phyloP scores from a whole-genome alignment of 768 basidiomycete genomes.

The Tubosaeta sp. region DNA sequence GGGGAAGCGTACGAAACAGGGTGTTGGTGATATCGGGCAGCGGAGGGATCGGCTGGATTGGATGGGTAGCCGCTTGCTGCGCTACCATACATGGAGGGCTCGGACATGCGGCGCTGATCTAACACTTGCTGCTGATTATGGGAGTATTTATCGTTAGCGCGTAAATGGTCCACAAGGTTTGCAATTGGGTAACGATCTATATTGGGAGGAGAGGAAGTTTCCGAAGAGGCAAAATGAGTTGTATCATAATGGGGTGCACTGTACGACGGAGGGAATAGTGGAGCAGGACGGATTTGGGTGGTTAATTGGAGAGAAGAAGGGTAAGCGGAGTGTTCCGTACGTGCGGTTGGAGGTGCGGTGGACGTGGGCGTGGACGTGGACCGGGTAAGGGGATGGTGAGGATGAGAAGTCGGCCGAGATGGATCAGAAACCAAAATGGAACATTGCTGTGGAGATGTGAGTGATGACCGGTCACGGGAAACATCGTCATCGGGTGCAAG shows the following conservation, averaged over 20 bases:
- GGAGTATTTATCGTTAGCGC: conserved; percentile 33
- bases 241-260: conserved; percentile 40
- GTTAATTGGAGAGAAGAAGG: conserved; percentile 44
- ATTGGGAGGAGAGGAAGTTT: conserved; percentile 38
- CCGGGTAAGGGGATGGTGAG: conserved; percentile 6
- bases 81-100: conserved; percentile 50
- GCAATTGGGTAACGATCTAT: conserved; percentile 37
- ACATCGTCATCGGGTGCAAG: conserved; percentile 14
- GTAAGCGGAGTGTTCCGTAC: conserved; percentile 3
- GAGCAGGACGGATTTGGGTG: conserved; percentile 34
- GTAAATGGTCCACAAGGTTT: conserved; percentile 40
- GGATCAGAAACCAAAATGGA: conserved; percentile 13
- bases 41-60: conserved; percentile 29
- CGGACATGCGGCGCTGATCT: conserved; percentile 68
- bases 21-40: conserved; percentile 39
- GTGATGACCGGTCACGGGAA: conserved; percentile 28
- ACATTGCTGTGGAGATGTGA: conserved; percentile 11
- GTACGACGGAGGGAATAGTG: conserved; percentile 38
- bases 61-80: conserved; percentile 35
- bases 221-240: conserved; percentile 41
- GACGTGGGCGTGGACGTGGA: conserved; percentile 5
- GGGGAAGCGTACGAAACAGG: conserved; percentile 33
- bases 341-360: background rate
- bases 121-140: conserved; percentile 35
- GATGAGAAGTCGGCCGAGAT: conserved; percentile 15